Conservation (phyloP, 768 basidiomycete genomes). For the Austroboletus eburneus region DNA sequence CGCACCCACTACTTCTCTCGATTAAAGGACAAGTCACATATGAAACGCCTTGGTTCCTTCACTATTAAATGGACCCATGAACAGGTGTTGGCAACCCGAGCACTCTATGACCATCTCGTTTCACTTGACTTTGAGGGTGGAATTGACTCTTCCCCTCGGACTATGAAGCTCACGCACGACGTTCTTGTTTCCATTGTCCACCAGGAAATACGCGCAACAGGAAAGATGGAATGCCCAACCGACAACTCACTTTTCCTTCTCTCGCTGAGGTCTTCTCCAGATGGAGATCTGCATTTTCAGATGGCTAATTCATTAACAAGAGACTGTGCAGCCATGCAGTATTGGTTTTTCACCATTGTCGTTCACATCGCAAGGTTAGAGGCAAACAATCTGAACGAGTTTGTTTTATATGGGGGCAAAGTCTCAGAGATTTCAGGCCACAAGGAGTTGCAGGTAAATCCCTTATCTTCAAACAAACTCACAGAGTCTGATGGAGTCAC, state of each 20-base stretch:
- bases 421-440: not conserved
- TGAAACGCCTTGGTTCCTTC: not conserved
- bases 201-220: not conserved
- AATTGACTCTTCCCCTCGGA: too few species aligned
- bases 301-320: not conserved
- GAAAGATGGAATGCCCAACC: slow-evolving; percentile 3
- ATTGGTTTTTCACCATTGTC: not conserved
- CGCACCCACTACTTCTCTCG: not conserved
- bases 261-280: not conserved
- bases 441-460: too few species aligned
- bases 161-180: too few species aligned
- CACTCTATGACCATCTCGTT: not conserved
- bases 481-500: too few species aligned
- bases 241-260: not conserved
- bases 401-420: not conserved
- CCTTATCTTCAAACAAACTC: too few species aligned
- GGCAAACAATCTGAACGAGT: too few species aligned
- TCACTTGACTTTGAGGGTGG: too few species aligned
- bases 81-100: not conserved
- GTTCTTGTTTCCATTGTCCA: not conserved
- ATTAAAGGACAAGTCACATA: not conserved
- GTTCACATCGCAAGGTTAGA: not conserved
- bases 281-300: not conserved
- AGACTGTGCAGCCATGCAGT: not conserved
- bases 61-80: not conserved